Conservation (phyloP, 2,329 filamentous ascomycete species). For the Dactylonectria estremocensis region DNA sequence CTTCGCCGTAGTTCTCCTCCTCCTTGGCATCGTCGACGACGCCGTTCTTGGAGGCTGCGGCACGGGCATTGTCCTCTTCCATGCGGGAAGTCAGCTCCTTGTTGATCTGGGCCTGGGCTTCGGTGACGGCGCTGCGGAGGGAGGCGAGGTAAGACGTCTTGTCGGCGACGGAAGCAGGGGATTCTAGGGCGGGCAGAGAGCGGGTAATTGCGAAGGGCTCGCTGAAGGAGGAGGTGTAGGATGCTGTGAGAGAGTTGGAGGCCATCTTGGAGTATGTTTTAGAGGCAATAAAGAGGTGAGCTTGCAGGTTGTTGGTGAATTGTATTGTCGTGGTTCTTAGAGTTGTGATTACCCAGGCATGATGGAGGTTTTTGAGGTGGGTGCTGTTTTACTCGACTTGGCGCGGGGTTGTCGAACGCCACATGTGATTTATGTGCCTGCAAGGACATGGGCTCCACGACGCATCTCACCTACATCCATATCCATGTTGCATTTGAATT, state of each 20-base stretch:
- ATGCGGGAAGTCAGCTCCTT: conserved; percentile 80
- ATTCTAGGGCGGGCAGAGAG: conserved; percentile 53
- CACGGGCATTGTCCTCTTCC: conserved; percentile 77
- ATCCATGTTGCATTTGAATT: not conserved
- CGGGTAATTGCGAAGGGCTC: conserved; percentile 62
- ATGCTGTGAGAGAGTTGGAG: conserved; percentile 58
- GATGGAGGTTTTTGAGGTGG: conserved; percentile 23
- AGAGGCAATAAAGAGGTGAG: not conserved
- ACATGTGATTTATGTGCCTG: conserved; percentile 24
- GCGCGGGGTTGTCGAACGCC: conserved; percentile 44
- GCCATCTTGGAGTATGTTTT: conserved; percentile 22
- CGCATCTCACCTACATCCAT: conserved; percentile 1
- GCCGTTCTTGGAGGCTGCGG: conserved; percentile 51
- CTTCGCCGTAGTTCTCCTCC: conserved; percentile 89
- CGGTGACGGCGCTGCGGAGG: conserved; percentile 70
- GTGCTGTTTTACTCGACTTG: conserved; percentile 11
- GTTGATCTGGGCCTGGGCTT: conserved; percentile 79
- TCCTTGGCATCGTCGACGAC: conserved; percentile 69
- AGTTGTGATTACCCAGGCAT: no score
- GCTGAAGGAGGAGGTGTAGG: conserved; percentile 69
- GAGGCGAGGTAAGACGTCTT: conserved; percentile 73
- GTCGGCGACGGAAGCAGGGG: conserved; percentile 57
- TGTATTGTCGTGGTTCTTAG: not conserved
- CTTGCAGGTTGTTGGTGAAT: not conserved
- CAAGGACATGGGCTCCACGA: not conserved